Base-by-base conservation (phyloP, 1,284 basidiomycete genomes). In the Bjerkandera adusta region DNA sequence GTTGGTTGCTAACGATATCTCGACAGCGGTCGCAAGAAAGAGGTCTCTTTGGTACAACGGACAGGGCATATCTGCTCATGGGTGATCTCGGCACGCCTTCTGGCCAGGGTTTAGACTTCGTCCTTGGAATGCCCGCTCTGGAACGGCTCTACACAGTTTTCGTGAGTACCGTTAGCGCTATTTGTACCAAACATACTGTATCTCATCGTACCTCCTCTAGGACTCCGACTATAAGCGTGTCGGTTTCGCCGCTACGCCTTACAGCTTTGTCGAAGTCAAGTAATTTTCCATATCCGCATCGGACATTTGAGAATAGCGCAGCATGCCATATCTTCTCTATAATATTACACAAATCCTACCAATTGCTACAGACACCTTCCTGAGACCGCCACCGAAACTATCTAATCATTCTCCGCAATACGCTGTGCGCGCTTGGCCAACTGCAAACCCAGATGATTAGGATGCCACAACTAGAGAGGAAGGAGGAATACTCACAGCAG, bases 341-440 rank as follows among this genome's bases (percentile, higher is more conserved):
- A n/a, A 32, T 25, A 38, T 32, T 20, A 37, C 37, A 37, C 35
- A 45, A n/a, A 36, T 45, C 36, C 36, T 44, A 32, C 43, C 34
- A 30, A 11, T 33, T 37, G 16, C 5, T 33, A 39, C 32, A 36
- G 10, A 36, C 34, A 11, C 16, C n/a, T 16, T 10, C n/a, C n/a
- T 4, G 8, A n/a, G 8, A 11, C 42, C 22, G 32, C 12, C 20
- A n/a, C n/a, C n/a, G n/a, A n/a, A n/a, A n/a, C n/a, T n/a, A n/a
- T 21, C 22, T 33, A 51, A 16, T 50, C 43, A 36, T 74, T 70
- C 37, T 80, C 78, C 15, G 70, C 68, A 49, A 80, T 72, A 54
- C 68, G 74, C 61, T 89, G 85, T 2, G 85, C 85, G 16, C 86
- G 77, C 60, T 72, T 85, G 10, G 85, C 85, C 51, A 89, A 64